Evolutionary conservation across 331 rosid species (phyloP).

Genomic region (Rhamnella rubrinervis): DNA sequence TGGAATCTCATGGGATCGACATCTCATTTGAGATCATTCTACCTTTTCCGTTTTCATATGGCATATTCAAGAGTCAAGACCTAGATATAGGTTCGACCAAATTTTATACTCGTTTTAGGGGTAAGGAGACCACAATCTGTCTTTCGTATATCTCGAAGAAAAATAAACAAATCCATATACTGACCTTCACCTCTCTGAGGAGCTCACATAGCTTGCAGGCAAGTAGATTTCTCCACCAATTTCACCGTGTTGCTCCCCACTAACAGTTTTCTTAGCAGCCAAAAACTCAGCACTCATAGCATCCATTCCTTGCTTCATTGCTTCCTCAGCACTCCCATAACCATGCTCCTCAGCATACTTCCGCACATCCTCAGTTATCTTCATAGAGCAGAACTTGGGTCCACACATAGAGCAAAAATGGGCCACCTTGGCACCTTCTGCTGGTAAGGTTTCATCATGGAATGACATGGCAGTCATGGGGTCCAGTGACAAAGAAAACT

Average conservation of each 20-base stretch:
- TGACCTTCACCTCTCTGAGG: conserved; percentile 58
- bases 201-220: conserved; percentile 61
- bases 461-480: conserved; percentile 99
- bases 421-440: conserved; percentile 97
- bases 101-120: not conserved
- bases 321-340: conserved; percentile 87
- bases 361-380: conserved; percentile 94
- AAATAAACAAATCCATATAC: not conserved
- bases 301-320: conserved; percentile 83
- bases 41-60: not conserved
- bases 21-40: not conserved
- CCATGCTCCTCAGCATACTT: conserved; percentile 97
- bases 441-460: conserved; percentile 89
- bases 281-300: conserved; percentile 96
- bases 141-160: not conserved
- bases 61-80: not conserved
- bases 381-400: conserved; percentile 97
- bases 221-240: conserved; percentile 98
- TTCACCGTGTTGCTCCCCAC: conserved; percentile 98
- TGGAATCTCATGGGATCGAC: not conserved
- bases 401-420: conserved; percentile 99
- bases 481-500: conserved; percentile 93
- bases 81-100: not conserved
- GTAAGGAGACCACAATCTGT: not conserved
- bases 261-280: conserved; percentile 85